A percentile compares a stretch with the other conserved stretches of the same genome.
Conservation (phyloP, 2,329 filamentous ascomycete species). For the Alternaria incomplexa region DNA sequence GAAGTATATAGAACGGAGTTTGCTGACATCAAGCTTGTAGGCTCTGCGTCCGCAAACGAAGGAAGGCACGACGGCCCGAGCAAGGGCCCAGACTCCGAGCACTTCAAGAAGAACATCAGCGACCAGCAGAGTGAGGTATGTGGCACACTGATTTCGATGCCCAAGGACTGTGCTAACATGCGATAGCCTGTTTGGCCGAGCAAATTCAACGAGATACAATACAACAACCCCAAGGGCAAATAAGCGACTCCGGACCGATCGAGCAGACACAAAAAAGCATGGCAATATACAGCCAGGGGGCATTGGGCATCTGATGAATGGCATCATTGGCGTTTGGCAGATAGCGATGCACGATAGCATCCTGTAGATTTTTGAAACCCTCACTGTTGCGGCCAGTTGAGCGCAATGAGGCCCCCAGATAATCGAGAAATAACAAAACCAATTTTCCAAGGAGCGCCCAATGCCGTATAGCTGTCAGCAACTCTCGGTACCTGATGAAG, state of each 20-base stretch:
- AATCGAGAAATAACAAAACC: neutral
- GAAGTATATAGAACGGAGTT: neutral
- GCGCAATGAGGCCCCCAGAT: neutral
- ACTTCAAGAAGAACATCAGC: constrained; percentile 34
- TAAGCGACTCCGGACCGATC: constrained; percentile 11
- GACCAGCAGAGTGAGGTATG: constrained; percentile 36
- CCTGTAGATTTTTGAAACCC: neutral
- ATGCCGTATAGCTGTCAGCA: neutral
- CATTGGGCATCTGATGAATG: neutral
- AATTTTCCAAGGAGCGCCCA: neutral
- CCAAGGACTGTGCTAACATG: neutral
- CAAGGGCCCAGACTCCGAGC: constrained; percentile 36
- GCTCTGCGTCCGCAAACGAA: constrained; percentile 29
- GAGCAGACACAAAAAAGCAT: constrained; percentile 1
- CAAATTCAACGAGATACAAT: constrained; percentile 43
- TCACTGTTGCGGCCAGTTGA: neutral
- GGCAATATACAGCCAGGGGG: neutral
- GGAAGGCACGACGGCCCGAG: constrained; percentile 29
- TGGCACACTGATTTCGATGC: neutral
- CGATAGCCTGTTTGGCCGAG: constrained; percentile 30
- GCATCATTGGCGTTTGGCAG: constrained; percentile 12
- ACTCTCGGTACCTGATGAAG: neutral
- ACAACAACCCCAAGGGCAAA: constrained; percentile 45
- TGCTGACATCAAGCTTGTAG: constrained; percentile 12
- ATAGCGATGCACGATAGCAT: neutral